Percentiles rank a stretch among this genome's conserved stretches.
Conservation (phyloP, 306 rosid genomes). For the Mimosa pudica region DNA sequence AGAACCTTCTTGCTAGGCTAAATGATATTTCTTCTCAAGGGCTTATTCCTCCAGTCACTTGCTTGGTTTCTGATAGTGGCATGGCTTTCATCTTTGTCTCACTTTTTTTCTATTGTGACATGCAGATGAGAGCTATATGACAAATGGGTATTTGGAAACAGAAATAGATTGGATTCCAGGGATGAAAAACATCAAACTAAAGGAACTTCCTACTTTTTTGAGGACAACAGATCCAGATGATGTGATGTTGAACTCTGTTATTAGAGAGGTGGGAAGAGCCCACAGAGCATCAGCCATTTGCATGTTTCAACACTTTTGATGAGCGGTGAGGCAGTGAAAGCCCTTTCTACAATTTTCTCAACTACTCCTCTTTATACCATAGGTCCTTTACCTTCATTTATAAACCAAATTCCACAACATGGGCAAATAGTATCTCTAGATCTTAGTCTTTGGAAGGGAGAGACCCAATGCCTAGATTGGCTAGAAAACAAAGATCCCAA, state of each 20-base stretch:
- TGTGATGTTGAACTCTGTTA: not conserved
- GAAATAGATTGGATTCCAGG: constrained; percentile 1
- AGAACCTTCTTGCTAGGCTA: no score
- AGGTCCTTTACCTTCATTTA: not conserved
- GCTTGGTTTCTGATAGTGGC: no score
- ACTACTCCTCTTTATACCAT: not conserved
- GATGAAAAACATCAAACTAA: not conserved
- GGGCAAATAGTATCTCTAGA: not conserved
- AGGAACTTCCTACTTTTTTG: not conserved
- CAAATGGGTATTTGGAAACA: not conserved
- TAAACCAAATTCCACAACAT: not conserved
- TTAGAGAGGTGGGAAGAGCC: not conserved
- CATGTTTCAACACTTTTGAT: not conserved
- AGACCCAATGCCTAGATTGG: not conserved
- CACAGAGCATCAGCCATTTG: not conserved
- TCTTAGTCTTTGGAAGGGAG: constrained; percentile 5
- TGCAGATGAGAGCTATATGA: not conserved
- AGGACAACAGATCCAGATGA: not conserved
- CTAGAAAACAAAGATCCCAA: not conserved
- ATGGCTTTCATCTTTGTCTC: not conserved
- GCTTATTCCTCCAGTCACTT: no score
- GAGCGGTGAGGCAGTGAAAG: not conserved
- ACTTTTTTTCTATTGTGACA: not conserved
- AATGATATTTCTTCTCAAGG: no score
- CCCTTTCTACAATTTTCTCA: not conserved